Conservation (phyloP, 148 eudicot genomes). For the Camellia granthamiana region DNA sequence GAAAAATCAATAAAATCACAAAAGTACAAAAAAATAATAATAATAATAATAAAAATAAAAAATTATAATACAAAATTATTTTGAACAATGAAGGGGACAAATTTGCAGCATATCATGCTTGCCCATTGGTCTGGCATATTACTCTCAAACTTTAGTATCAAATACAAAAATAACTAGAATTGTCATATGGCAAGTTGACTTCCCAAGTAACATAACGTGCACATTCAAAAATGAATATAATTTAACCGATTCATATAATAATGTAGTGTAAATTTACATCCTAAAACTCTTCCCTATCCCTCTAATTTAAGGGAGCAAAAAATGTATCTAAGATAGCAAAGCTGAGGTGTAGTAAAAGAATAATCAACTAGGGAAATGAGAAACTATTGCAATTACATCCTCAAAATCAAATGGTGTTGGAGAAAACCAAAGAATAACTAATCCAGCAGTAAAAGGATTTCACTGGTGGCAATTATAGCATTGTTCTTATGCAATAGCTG, state of each 20-base stretch:
- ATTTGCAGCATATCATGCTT: too few relatives aligned
- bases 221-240: background rate
- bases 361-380: background rate
- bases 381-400: background rate
- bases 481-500: slow-evolving; percentile 41
- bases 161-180: too few relatives aligned
- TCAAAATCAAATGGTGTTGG: background rate
- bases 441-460: background rate
- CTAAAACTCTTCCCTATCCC: background rate
- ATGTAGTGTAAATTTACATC: background rate
- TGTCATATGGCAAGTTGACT: background rate
- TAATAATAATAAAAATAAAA: too few relatives aligned
- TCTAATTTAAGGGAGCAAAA: background rate
- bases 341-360: background rate
- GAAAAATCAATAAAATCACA: too few relatives aligned
- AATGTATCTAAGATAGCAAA: background rate
- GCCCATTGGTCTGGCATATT: too few relatives aligned
- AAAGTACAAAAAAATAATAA: too few relatives aligned
- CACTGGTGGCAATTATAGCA: background rate
- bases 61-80: too few relatives aligned
- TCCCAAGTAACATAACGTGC: background rate
- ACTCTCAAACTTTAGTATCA: too few relatives aligned
- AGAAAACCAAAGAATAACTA: background rate
- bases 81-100: too few relatives aligned
- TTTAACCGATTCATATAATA: background rate